phyloP scores from a whole-genome alignment of 176 grass and related monocot species.

The Ensete ventricosum region DNA sequence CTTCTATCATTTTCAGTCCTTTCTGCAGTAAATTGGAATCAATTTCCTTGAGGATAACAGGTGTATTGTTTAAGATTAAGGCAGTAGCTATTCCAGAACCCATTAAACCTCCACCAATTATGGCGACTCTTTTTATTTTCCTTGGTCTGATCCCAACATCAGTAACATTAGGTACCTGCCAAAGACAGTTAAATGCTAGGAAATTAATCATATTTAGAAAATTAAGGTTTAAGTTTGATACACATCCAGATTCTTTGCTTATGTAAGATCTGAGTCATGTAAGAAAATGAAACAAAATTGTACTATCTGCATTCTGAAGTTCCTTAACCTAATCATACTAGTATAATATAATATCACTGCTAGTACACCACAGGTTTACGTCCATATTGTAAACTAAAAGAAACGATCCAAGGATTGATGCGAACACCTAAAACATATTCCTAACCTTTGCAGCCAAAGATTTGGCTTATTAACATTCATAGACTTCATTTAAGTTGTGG shows the following conservation, averaged over 20 bases:
- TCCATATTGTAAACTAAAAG: too few relatives aligned
- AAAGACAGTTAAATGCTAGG: constrained; percentile 18
- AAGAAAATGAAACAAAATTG: too few relatives aligned
- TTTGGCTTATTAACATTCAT: too few relatives aligned
- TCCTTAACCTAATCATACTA: too few relatives aligned
- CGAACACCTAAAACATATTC: too few relatives aligned
- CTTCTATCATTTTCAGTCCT: constrained; percentile 81
- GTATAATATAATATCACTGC: too few relatives aligned
- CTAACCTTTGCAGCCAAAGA: too few relatives aligned
- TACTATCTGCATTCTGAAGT: too few relatives aligned
- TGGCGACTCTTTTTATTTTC: constrained; percentile 75
- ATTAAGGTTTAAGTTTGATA: not conserved
- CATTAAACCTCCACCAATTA: constrained; percentile 98
- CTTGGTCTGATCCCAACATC: constrained; percentile 84
- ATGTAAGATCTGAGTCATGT: too few relatives aligned
- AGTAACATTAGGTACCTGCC: constrained; percentile 89
- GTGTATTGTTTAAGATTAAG: constrained; percentile 70
- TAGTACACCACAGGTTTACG: too few relatives aligned
- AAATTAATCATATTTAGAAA: not conserved
- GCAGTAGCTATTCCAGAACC: constrained; percentile 97
- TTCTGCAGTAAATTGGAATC: constrained; percentile 75
- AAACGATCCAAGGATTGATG: too few relatives aligned
- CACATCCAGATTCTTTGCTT: not conserved
- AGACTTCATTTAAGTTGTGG: too few relatives aligned
- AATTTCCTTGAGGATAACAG: constrained; percentile 95